Evolutionary conservation across 164 flowering plant species (phyloP).

Genomic region (Chloranthus sessilifolius): DNA sequence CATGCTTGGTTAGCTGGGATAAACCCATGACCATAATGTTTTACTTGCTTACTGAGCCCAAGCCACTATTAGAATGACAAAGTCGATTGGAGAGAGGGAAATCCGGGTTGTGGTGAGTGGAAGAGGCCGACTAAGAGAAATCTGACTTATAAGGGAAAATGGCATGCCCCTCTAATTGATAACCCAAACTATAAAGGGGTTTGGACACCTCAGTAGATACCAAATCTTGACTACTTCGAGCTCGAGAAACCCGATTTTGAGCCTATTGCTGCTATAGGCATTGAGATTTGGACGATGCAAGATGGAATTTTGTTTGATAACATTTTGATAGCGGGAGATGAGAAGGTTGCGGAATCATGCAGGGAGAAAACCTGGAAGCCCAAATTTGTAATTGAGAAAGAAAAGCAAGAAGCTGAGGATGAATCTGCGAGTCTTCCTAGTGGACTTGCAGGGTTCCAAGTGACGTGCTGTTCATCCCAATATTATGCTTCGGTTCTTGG

Average conservation of each 20-base stretch:
- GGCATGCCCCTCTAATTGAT: slow-evolving; percentile 82
- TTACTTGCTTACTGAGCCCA: too few species aligned
- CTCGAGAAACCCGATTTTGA: slow-evolving; percentile 78
- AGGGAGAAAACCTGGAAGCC: slow-evolving; percentile 72
- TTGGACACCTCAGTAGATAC: slow-evolving; percentile 89
- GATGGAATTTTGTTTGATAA: slow-evolving; percentile 98
- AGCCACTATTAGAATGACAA: too few species aligned
- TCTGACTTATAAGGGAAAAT: slow-evolving; percentile 96
- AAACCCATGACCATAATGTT: too few species aligned
- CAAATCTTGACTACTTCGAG: slow-evolving; percentile 81
- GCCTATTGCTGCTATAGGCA: slow-evolving; percentile 87
- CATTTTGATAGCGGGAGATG: slow-evolving; percentile 65
- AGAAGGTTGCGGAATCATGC: slow-evolving; percentile 61
- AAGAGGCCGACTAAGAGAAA: slow-evolving; percentile 89
- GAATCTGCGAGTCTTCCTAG: slow-evolving; percentile 36
- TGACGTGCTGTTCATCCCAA: slow-evolving; percentile 11
- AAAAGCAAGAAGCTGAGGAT: slow-evolving; percentile 82
- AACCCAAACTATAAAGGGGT: slow-evolving; percentile 94
- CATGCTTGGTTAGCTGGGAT: too few species aligned
- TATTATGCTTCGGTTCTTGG: slow-evolving; percentile 21
- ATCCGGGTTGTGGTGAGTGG: slow-evolving; percentile 99
- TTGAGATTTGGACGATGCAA: slow-evolving; percentile 99
- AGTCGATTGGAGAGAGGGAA: too few species aligned
- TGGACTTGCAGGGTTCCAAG: slow-evolving; percentile 65
- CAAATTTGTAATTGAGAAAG: slow-evolving; percentile 76